These are phyloP conservation scores for Fusarium torulosum DNA, from an alignment of 2,329 filamentous ascomycete species.

Conservation along the genomic window DNA sequence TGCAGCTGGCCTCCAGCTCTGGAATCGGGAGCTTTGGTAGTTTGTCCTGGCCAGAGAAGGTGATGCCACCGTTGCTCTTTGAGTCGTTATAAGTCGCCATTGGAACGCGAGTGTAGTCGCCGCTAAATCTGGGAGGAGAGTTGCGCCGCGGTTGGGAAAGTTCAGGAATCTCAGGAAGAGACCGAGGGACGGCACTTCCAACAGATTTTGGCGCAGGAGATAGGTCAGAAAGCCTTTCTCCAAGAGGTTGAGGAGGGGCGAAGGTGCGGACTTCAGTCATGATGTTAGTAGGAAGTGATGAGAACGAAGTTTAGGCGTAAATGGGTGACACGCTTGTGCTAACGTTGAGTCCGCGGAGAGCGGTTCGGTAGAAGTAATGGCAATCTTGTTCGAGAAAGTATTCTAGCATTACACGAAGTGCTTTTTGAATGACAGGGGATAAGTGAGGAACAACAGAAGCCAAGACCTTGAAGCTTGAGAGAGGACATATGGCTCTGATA, in stretches of 20 bases:
- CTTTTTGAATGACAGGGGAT: constrained; percentile 24
- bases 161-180: constrained; percentile 54
- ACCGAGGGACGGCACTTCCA: constrained; percentile 56
- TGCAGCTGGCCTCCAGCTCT: constrained; percentile 81
- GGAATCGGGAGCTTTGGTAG: constrained; percentile 94
- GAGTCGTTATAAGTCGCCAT: constrained; percentile 67
- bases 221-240: constrained; percentile 71
- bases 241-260: constrained; percentile 77
- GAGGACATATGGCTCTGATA: constrained; percentile 45
- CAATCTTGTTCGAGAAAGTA: constrained; percentile 90
- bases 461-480: constrained; percentile 18
- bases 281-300: constrained; percentile 47
- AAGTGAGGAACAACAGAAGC: constrained; percentile 20
- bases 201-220: constrained; percentile 38
- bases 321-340: constrained; percentile 82
- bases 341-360: constrained; percentile 86
- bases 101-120: constrained; percentile 59
- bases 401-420: constrained; percentile 75
- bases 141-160: constrained; percentile 41
- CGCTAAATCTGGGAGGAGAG: constrained; percentile 44
- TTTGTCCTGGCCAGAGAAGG: constrained; percentile 88
- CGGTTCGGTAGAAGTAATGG: constrained; percentile 93
- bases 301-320: constrained; percentile 68
- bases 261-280: constrained; percentile 57
- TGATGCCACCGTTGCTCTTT: constrained; percentile 77